These are phyloP conservation scores for Wallemia ichthyophaga DNA, from an alignment of 1,284 basidiomycete genomes.

Conservation along the genomic window DNA sequence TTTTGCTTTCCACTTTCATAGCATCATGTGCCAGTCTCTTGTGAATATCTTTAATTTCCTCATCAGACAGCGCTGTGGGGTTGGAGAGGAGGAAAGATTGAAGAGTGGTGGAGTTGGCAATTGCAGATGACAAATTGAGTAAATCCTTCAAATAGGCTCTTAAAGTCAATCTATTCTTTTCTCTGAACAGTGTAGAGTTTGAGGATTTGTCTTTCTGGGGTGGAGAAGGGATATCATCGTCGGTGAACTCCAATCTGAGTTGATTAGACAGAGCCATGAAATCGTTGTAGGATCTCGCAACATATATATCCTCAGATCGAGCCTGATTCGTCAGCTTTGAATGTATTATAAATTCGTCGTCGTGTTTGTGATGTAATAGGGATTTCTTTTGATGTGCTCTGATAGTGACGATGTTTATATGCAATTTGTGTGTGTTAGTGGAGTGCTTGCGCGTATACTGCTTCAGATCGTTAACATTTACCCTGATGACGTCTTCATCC, in stretches of 20 bases:
- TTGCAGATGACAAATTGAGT: slow-evolving; percentile 30
- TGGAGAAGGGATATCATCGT: slow-evolving; percentile 1
- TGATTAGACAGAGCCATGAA: background rate
- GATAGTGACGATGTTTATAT: slow-evolving; percentile 66
- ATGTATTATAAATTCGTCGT: slow-evolving; percentile 1
- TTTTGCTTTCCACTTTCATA: slow-evolving; percentile 60
- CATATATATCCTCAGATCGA: background rate
- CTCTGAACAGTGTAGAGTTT: slow-evolving; percentile 29
- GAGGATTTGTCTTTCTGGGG: background rate
- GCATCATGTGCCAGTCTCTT: slow-evolving; percentile 64
- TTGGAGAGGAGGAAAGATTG: slow-evolving; percentile 55
- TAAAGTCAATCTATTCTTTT: slow-evolving; percentile 84
- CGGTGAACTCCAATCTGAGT: background rate
- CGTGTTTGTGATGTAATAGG: background rate
- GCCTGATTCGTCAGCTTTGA: slow-evolving; percentile 3
- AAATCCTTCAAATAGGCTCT: slow-evolving; percentile 65
- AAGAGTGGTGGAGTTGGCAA: slow-evolving; percentile 59
- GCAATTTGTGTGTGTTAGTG: slow-evolving; percentile 27
- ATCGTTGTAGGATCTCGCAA: background rate
- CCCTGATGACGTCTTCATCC: slow-evolving; percentile 54
- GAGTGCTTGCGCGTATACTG: slow-evolving; percentile 21
- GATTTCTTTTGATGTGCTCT: slow-evolving; percentile 40
- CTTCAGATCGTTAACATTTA: slow-evolving; percentile 35
- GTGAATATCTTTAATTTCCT: slow-evolving; percentile 50
- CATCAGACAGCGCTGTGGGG: slow-evolving; percentile 34